phyloP scores from a whole-genome alignment of 331 rosid species.

The Cydonia oblonga region DNA sequence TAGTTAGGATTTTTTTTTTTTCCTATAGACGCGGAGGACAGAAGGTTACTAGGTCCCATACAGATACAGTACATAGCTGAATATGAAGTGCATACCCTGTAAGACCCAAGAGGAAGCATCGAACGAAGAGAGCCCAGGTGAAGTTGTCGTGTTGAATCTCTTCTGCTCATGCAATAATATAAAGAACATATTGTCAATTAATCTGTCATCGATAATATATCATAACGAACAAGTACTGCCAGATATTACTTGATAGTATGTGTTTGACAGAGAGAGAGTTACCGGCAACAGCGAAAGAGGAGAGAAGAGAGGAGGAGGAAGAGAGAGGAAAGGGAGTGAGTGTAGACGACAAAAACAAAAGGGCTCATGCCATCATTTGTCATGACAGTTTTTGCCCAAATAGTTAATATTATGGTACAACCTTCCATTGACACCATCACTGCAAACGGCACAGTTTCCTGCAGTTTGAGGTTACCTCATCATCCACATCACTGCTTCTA shows the following conservation, averaged over 20 bases:
- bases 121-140: constrained; percentile 37
- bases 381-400: constrained; percentile 31
- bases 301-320: constrained; percentile 46
- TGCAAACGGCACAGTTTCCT: constrained; percentile 20
- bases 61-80: neutral
- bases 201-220: no score
- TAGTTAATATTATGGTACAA: constrained; percentile 26
- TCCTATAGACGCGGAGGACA: no score
- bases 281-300: constrained; percentile 31
- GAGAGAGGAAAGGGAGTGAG: constrained; percentile 42
- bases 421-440: constrained; percentile 34
- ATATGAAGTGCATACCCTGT: constrained; percentile 46
- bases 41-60: no score
- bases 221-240: neutral
- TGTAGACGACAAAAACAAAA: constrained; percentile 54
- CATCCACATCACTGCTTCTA: neutral
- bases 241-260: neutral
- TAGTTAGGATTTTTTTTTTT: no score
- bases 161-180: constrained; percentile 10
- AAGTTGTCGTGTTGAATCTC: constrained; percentile 19
- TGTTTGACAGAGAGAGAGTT: neutral
- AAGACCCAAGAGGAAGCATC: constrained; percentile 54
- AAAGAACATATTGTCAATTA: no score
- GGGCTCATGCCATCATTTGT: constrained; percentile 31
- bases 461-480: neutral